Percentiles rank a stretch among this genome's conserved stretches.
These are phyloP conservation scores for Allantophomopsis lycopodina DNA, from an alignment of 2,329 filamentous ascomycete genomes.

Conservation along the genomic window DNA sequence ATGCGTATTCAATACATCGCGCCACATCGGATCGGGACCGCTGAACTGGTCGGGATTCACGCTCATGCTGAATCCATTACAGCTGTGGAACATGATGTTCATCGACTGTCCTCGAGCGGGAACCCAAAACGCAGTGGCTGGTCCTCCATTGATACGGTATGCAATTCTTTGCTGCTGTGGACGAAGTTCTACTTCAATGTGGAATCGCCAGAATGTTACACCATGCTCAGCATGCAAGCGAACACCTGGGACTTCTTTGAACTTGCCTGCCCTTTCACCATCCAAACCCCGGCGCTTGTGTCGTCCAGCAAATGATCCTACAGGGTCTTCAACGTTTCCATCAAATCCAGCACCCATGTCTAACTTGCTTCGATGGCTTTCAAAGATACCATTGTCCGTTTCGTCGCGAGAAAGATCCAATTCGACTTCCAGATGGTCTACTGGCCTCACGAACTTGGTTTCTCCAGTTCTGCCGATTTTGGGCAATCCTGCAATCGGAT, in stretches of 20 bases:
- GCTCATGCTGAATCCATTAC: slow-evolving; percentile 83
- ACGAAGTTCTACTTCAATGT: slow-evolving; percentile 77
- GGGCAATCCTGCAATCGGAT: slow-evolving; percentile 76
- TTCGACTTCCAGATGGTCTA: slow-evolving; percentile 71
- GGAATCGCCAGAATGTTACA: slow-evolving; percentile 95
- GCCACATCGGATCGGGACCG: slow-evolving; percentile 92
- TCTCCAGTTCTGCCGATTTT: slow-evolving; percentile 77
- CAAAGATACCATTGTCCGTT: slow-evolving; percentile 72
- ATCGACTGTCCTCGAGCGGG: slow-evolving; percentile 73
- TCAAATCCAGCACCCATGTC: slow-evolving; percentile 22
- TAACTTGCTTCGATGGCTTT: slow-evolving; percentile 42
- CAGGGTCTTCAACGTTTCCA: slow-evolving; percentile 30
- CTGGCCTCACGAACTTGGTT: slow-evolving; percentile 75
- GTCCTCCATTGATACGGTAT: slow-evolving; percentile 89
- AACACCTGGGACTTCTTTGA: slow-evolving; percentile 70
- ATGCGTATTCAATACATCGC: slow-evolving; percentile 86
- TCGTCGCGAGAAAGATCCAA: slow-evolving; percentile 70
- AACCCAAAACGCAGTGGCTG: slow-evolving; percentile 87
- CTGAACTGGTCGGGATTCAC: slow-evolving; percentile 70
- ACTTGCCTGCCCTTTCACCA: slow-evolving; percentile 69
- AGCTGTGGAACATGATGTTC: slow-evolving; percentile 99
- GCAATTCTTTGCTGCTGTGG: slow-evolving; percentile 73
- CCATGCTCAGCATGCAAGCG: slow-evolving; percentile 76
- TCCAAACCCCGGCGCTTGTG: slow-evolving; percentile 43
- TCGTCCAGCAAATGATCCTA: slow-evolving; percentile 38